Percentiles rank a stretch among this genome's conserved stretches.
These are phyloP conservation scores for Taxillus chinensis DNA, from an alignment of 164 flowering plant genomes.

Conservation along the genomic window DNA sequence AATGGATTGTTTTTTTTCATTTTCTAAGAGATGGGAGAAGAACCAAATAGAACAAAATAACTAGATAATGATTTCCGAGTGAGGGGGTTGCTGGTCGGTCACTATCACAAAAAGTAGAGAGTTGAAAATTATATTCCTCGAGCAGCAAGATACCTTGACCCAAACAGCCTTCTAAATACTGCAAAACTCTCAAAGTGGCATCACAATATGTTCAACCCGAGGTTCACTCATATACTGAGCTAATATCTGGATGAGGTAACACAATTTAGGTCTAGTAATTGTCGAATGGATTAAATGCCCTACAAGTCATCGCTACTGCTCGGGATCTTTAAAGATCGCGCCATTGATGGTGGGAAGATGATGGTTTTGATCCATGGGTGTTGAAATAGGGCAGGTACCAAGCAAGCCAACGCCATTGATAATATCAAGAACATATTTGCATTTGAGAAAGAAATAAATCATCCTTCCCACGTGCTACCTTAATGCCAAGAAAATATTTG, in stretches of 20 bases:
- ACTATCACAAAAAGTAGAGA: too few relatives aligned
- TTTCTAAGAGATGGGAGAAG: neutral
- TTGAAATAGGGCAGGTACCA: neutral
- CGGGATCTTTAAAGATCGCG: too few relatives aligned
- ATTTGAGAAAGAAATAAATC: neutral
- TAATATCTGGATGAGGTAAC: neutral
- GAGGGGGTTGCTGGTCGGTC: neutral
- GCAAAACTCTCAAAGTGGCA: neutral
- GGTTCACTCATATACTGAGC: neutral
- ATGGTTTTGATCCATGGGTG: too few relatives aligned
- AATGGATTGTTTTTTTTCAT: too few relatives aligned
- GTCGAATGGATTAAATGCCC: neutral
- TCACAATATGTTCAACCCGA: neutral
- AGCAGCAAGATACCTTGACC: too few relatives aligned
- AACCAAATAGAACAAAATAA: neutral
- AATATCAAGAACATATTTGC: neutral
- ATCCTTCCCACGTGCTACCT: too few relatives aligned
- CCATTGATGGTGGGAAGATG: too few relatives aligned
- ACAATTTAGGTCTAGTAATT: neutral
- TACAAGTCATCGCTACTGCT: neutral
- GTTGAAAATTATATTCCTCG: too few relatives aligned
- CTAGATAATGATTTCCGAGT: neutral
- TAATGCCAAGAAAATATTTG: too few relatives aligned
- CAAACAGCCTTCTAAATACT: too few relatives aligned
- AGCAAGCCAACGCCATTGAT: neutral